These are phyloP conservation scores for Hypericum perforatum DNA, from an alignment of 345 rosid genomes.

Conservation along the genomic window DNA sequence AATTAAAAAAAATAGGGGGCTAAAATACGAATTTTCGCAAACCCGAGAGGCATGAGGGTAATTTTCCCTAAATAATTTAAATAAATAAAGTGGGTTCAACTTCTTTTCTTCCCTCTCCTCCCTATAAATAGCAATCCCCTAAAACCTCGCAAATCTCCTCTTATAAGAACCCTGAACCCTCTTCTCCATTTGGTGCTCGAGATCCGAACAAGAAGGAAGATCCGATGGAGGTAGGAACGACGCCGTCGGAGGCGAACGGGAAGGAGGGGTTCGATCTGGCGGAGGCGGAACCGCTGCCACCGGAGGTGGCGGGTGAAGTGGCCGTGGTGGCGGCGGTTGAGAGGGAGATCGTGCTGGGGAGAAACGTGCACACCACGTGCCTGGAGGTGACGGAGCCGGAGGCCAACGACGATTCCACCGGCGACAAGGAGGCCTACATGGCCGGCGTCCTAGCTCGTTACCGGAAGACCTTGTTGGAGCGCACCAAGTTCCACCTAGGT, in stretches of 20 bases:
- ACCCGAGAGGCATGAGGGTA: too few relatives aligned
- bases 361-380: constrained; percentile 70
- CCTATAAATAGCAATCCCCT: too few relatives aligned
- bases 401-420: constrained; percentile 72
- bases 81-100: too few relatives aligned
- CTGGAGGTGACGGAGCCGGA: constrained; percentile 88
- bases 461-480: constrained; percentile 59
- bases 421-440: constrained; percentile 92
- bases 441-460: constrained; percentile 88
- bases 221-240: too few relatives aligned
- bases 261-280: constrained; percentile 39
- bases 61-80: too few relatives aligned
- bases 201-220: too few relatives aligned
- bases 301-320: constrained; percentile 14
- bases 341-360: constrained; percentile 69
- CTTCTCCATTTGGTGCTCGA: too few relatives aligned
- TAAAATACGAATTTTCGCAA: too few relatives aligned
- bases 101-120: too few relatives aligned
- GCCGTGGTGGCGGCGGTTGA: constrained; percentile 11
- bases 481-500: constrained; percentile 83
- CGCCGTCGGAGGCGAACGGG: not conserved
- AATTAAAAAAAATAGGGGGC: too few relatives aligned
- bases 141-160: too few relatives aligned
- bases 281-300: constrained; percentile 40
- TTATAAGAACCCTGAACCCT: too few relatives aligned